phyloP scores from a whole-genome alignment of 768 basidiomycete genomes.

The Erythrobasidium yunnanense region DNA sequence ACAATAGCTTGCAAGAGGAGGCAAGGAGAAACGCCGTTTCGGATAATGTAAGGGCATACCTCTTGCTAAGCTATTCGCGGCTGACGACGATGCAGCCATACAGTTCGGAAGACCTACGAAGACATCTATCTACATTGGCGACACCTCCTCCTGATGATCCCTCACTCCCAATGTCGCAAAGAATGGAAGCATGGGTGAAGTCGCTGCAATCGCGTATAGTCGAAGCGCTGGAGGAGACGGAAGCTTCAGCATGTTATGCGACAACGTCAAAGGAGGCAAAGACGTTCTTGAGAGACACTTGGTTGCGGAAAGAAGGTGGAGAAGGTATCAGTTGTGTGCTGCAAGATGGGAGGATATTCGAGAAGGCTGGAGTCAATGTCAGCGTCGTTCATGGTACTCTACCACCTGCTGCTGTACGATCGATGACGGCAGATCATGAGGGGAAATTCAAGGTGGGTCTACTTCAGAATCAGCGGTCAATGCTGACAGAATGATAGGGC shows the following conservation, averaged over 20 bases:
- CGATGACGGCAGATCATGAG: conserved; percentile 85
- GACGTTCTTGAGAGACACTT: conserved; percentile 39
- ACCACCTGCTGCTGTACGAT: conserved; percentile 75
- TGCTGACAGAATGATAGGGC: conserved; percentile 25
- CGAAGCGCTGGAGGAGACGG: conserved; percentile 61
- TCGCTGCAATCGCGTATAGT: conserved; percentile 71
- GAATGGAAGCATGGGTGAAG: conserved; percentile 65
- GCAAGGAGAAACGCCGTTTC: no score
- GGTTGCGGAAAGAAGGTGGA: conserved; percentile 49
- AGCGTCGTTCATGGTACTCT: conserved; percentile 79
- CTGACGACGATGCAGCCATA: conserved; percentile 6
- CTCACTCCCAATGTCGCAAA: conserved; percentile 55
- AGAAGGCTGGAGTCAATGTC: conserved; percentile 94
- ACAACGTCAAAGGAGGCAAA: neutral
- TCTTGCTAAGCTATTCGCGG: no score
- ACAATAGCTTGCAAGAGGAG: no score
- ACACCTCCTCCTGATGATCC: conserved; percentile 30
- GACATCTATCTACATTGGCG: neutral
- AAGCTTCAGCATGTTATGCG: conserved; percentile 42
- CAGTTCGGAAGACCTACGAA: neutral
- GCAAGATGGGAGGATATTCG: conserved; percentile 53
- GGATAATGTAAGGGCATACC: no score
- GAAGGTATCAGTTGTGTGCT: conserved; percentile 76
- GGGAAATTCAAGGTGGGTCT: conserved; percentile 23
- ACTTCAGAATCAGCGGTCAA: neutral